Conservation (phyloP, 306 rosid genomes). For the Dryas drummondii region DNA sequence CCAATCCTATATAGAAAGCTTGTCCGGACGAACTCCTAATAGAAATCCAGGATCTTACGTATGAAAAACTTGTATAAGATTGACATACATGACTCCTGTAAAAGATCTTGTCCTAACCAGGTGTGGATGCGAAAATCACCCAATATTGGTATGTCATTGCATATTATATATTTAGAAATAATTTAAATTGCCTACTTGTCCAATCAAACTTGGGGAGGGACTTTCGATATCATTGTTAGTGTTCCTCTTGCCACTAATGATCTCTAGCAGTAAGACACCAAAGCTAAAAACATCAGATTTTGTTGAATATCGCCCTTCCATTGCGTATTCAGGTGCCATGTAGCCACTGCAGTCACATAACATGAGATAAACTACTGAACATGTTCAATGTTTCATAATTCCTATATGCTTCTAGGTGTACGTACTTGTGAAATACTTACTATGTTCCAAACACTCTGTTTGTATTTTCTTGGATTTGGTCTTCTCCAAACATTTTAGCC, state of each 20-base stretch:
- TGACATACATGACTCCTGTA: too few relatives aligned
- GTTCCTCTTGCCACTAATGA: conserved; percentile 57
- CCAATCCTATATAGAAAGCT: too few relatives aligned
- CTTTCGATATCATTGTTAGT: conserved; percentile 25
- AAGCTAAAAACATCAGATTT: conserved; percentile 58
- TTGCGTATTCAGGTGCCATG: conserved; percentile 64
- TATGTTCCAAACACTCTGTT: conserved; percentile 49
- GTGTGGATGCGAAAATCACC: too few relatives aligned
- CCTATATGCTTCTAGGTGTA: background rate
- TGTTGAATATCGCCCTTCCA: conserved; percentile 52
- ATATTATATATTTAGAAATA: background rate
- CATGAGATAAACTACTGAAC: background rate
- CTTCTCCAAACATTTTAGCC: conserved; percentile 55
- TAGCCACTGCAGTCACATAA: conserved; percentile 38
- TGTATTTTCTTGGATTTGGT: conserved; percentile 50
- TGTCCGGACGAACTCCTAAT: too few relatives aligned
- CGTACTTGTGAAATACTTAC: conserved; percentile 28
- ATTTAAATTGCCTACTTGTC: conserved; percentile 42
- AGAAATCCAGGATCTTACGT: too few relatives aligned
- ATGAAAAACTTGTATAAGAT: too few relatives aligned
- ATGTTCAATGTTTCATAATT: background rate
- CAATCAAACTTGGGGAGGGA: conserved; percentile 36
- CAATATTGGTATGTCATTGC: background rate
- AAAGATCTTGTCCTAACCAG: too few relatives aligned
- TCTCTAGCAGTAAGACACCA: conserved; percentile 54